Evolutionary conservation across 208 protist species (phyloP), one percentile per base, ranked within the genome.

Genomic region (Trypanosoma grayi): DNA sequence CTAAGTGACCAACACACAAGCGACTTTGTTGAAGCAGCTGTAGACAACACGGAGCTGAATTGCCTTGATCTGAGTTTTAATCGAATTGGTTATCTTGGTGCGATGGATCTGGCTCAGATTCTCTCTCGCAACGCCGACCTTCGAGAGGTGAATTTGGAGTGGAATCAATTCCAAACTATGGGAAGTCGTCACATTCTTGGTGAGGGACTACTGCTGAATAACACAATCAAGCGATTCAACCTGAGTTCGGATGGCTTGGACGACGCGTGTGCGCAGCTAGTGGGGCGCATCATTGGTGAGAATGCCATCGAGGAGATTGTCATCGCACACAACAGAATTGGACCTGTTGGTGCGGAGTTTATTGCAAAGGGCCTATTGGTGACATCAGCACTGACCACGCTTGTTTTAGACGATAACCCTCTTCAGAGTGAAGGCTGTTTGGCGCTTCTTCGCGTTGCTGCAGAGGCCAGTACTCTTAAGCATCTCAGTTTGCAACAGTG

Each of bases 11-110:
- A 72, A 20, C 88, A 97, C 62, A 46, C 93, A 22, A 62, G 62
- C 22, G 51, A 79, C 8, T 90, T 94, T 61, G 60, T 75, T 10
- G 85, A 91, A 20, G 79, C 69, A 13, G 72, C 94, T 4, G 70
- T 77, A 1, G 87, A 94, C 52, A 97, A 97, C 62, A 78, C 84
- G 5, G 78, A 66, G 30, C 63, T 97, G 13, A 72, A 85, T 30
- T 60, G 68, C 40, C 72, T 97, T 27, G 91, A 97, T 66, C 61
- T 97, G 20, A 90, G 81, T 61, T 93, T 93, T 76, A 97, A 97
- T 79, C 60, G 66, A 50, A 84, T 97, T 61, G 79, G 82, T 37
- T 86, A 78, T 56, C 45, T 81, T 20, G 87, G 83, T n/a, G 91
- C 87, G 18, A 50, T 79, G 8, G 82, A 88, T 60, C 46, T 94